Evolutionary conservation across 2,329 filamentous ascomycete genomes (phyloP).

Genomic region (Paraconiothyrium brasiliense): DNA sequence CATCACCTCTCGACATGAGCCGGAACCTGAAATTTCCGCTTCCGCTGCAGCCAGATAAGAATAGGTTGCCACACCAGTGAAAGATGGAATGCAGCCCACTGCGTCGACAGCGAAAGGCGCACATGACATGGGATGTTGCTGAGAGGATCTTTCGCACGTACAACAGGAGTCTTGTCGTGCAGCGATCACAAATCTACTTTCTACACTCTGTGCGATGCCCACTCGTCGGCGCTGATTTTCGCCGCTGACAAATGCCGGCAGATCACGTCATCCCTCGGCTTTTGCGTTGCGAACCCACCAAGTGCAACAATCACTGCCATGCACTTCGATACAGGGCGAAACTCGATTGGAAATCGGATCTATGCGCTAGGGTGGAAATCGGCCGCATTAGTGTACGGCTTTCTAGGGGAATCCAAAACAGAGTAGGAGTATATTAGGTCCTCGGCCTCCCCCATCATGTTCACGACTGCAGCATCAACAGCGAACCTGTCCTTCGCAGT

Average conservation of each 20-base stretch:
- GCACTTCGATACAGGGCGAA: background rate
- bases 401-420: background rate
- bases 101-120: no score
- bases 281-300: background rate
- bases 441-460: background rate
- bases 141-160: no score
- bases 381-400: background rate
- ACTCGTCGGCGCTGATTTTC: background rate
- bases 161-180: no score
- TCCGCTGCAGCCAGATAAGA: no score
- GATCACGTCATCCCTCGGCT: background rate
- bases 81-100: no score
- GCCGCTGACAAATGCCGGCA: slow-evolving; percentile 4
- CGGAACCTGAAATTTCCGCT: no score
- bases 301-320: background rate
- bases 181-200: no score
- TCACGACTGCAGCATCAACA: background rate
- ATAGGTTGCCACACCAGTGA: no score
- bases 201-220: no score
- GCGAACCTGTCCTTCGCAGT: background rate
- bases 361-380: background rate
- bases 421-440: background rate
- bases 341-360: background rate
- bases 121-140: no score
- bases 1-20: no score